Evolutionary conservation across 441 rosid genomes (phyloP).

Genomic region (Mallotus repandus): DNA sequence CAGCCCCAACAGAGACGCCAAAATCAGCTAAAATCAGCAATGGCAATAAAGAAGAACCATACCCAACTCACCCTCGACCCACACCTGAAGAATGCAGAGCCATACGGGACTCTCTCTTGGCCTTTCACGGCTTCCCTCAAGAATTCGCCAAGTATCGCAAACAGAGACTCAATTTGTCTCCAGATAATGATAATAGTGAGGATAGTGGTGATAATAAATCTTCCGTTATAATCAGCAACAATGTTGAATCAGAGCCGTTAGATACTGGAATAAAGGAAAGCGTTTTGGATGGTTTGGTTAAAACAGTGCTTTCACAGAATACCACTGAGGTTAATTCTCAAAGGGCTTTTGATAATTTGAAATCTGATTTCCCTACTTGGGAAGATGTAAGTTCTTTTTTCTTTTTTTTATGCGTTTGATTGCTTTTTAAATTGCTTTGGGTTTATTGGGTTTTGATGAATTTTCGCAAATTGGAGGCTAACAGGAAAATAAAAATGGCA

Average conservation of each 20-base stretch:
- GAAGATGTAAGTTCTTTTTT: constrained; percentile 46
- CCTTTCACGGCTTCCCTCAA: constrained; percentile 70
- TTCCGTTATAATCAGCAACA: too few relatives aligned
- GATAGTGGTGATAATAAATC: constrained; percentile 11
- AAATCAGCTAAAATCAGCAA: constrained; percentile 28
- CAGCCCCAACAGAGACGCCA: background rate
- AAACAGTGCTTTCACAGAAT: constrained; percentile 76
- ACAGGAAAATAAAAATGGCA: too few relatives aligned
- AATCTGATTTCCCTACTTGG: constrained; percentile 65
- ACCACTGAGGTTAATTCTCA: constrained; percentile 69
- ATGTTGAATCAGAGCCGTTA: constrained; percentile 37
- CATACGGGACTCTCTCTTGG: constrained; percentile 62
- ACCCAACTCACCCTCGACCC: constrained; percentile 52
- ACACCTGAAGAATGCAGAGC: constrained; percentile 58
- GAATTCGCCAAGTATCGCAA: constrained; percentile 63
- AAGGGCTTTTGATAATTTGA: constrained; percentile 70
- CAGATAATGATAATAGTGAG: too few relatives aligned
- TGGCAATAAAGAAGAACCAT: constrained; percentile 37
- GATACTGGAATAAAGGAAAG: too few relatives aligned
- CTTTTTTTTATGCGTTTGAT: background rate
- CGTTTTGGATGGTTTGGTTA: constrained; percentile 67
- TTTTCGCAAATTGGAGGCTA: background rate
- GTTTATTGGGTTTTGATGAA: background rate
- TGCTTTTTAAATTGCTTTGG: background rate
- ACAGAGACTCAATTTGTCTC: constrained; percentile 30